Conservation (phyloP, 306 rosid genomes). For the Malus asiatica region DNA sequence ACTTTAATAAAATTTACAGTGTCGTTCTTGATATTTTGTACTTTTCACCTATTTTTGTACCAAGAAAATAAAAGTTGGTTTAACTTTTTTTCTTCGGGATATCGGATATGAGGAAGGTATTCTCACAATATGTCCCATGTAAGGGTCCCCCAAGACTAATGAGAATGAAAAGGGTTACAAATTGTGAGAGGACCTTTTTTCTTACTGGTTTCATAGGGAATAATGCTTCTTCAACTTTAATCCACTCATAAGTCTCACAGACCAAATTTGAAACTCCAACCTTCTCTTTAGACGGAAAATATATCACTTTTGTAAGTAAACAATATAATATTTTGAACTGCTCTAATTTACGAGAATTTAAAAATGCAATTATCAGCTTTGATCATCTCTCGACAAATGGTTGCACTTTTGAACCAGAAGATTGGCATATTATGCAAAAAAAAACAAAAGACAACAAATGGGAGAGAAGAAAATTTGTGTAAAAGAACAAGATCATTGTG, state of each 20-base stretch:
- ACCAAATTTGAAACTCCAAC: not conserved
- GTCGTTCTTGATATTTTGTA: not conserved
- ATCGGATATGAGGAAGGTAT: not conserved
- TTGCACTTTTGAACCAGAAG: not conserved
- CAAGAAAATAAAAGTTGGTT: not conserved
- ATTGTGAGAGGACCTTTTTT: not conserved
- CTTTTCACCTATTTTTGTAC: not conserved
- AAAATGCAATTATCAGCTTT: not conserved
- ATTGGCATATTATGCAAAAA: not conserved
- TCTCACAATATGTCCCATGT: not conserved
- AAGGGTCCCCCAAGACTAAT: not conserved
- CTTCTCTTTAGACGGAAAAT: not conserved
- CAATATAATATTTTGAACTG: fast-evolving
- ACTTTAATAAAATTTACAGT: not conserved
- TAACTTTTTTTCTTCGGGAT: too few species aligned
- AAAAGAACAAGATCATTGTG: not conserved
- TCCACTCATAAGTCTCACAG: not conserved
- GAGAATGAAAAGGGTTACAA: not conserved
- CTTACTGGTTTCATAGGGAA: not conserved
- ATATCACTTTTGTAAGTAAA: not conserved
- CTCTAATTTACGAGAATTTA: too few species aligned
- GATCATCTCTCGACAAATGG: too few species aligned
- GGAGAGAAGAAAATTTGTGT: not conserved
- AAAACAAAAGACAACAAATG: not conserved
- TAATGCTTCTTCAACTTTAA: slow-evolving; percentile 2